Conservation (phyloP, 1,284 basidiomycete genomes). For the Sphagnurus paluster region DNA sequence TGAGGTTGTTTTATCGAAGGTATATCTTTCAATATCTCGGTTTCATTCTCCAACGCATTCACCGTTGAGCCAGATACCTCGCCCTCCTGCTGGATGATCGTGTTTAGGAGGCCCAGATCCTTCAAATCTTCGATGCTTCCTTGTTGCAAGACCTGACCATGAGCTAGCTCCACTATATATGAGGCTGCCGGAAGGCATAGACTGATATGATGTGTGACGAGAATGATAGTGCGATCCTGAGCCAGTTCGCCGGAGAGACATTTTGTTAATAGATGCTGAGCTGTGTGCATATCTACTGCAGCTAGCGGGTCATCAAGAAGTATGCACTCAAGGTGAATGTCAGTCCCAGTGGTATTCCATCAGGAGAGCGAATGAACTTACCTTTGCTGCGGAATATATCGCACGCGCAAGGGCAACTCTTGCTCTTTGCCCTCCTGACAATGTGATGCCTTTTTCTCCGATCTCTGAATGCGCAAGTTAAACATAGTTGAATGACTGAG, state of each 20-base stretch:
- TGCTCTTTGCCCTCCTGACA: constrained; percentile 83
- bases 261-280: constrained; percentile 67
- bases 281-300: constrained; percentile 89
- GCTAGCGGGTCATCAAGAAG: constrained; percentile 90
- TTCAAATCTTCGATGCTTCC: constrained; percentile 59
- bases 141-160: constrained; percentile 59
- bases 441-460: constrained; percentile 76
- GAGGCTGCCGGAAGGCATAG: constrained; percentile 65
- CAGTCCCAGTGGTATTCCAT: constrained; percentile 1
- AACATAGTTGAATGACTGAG: too few relatives aligned
- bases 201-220: constrained; percentile 87
- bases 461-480: constrained; percentile 67
- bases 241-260: constrained; percentile 67
- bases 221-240: constrained; percentile 68
- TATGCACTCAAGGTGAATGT: constrained; percentile 50
- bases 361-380: constrained; percentile 24
- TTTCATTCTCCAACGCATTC: constrained; percentile 37
- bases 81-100: constrained; percentile 38
- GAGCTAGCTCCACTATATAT: constrained; percentile 66
- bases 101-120: constrained; percentile 48
- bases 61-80: constrained; percentile 6
- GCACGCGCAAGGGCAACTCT: constrained; percentile 71
- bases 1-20: constrained; percentile 13
- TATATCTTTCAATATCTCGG: constrained; percentile 28
- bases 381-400: constrained; percentile 63